phyloP scores from a whole-genome alignment of 306 rosid genomes.

The Cucumis sativus region DNA sequence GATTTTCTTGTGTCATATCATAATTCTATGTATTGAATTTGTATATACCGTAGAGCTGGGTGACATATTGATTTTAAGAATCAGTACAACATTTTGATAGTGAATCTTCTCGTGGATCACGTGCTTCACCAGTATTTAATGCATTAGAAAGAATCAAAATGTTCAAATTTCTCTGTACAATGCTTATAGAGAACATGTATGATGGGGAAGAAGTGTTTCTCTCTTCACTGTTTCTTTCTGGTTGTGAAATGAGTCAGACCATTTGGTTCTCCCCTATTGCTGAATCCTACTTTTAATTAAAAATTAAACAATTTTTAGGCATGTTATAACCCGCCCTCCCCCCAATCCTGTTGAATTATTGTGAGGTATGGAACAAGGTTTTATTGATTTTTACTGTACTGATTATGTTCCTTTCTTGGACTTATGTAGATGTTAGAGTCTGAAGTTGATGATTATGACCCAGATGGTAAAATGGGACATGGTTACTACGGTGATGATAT shows the following conservation, averaged over 20 bases:
- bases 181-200: not conserved
- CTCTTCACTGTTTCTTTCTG: not conserved
- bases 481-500: slow-evolving; percentile 54
- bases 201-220: not conserved
- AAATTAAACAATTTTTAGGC: no score
- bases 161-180: no score
- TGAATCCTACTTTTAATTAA: not conserved
- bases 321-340: not conserved
- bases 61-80: not conserved
- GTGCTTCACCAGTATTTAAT: not conserved
- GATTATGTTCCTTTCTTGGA: slow-evolving; percentile 11
- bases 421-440: slow-evolving; percentile 44
- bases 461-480: slow-evolving; percentile 41
- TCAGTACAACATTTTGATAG: not conserved
- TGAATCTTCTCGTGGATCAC: not conserved
- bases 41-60: not conserved
- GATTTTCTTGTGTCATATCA: not conserved
- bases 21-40: not conserved
- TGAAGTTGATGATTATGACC: slow-evolving; percentile 48
- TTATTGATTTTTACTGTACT: not conserved
- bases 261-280: not conserved
- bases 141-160: not conserved
- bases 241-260: not conserved
- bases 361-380: not conserved
- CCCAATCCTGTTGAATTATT: not conserved